Base-by-base conservation (phyloP, 2,329 filamentous ascomycete genomes). In the Beauveria bassiana region DNA sequence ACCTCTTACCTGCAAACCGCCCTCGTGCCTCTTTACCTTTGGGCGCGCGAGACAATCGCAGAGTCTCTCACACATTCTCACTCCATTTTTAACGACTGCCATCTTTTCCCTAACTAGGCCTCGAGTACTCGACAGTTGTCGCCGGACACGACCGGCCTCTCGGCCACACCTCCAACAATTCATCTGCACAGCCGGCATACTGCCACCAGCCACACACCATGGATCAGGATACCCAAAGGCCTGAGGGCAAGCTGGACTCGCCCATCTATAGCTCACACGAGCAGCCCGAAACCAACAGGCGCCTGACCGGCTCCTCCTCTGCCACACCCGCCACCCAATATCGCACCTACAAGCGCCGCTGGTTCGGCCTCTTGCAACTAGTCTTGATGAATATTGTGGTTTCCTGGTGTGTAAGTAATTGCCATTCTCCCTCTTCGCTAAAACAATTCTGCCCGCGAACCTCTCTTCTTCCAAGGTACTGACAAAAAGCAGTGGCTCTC, bases 321-420 rank as follows among this genome's bases (percentile, higher is more conserved):
- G 66, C 70, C 61, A 71, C 68, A 31, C 61, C 64, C 10, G 66
- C 70, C 22, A 68, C 64, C n/a, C 69, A 71, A 63, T 79, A 78
- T 61, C 72, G 73, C 59, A 78, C 76, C 12, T 98, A 98, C 72
- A 93, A 89, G 75, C 84, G 91, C 70, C 84, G 95, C 50, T 99
- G 91, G 86, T 90, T 96, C 72, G 95, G 95, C 1, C 78, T 99
- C 57, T 76, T 84, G 24, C 90, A 96, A 74, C 76, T 98, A 70
- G 88, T 92, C 7, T 75, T 98, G 69, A 79, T 98, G 75, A 99
- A 98, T 72, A 88, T 97, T 61, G 85, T 98, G 64, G 88, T 96
- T 47, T 96, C 90, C 70, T 98, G 93, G 93, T 91, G 96, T 83
- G 91, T 95, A 82, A 81, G 91, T 86, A 22, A 12, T 28, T 7